Base-by-base conservation (phyloP, 805 yeast species). In the Henningerozyma blattae region DNA sequence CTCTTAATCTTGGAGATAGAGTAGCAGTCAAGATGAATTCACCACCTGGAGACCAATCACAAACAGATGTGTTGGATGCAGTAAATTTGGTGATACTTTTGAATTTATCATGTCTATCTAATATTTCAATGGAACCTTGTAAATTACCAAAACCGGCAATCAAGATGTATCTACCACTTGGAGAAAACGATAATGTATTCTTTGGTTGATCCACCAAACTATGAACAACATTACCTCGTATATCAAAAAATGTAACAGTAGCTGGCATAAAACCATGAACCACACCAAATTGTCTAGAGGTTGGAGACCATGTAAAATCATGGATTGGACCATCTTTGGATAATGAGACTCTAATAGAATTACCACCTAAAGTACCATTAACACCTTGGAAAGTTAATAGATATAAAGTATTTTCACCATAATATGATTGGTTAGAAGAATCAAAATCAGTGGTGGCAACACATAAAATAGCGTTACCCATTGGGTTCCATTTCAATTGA, bases 21-120 rank as follows among this genome's bases (percentile, higher is more conserved):
- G 97, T 93, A 15, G 98, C 97, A 13, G 97, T 89, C 57, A 91
- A 63, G 37, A 91, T 75, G 52, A 70, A 86, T 50, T 91, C 76
- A 26, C 98, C 97, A 60, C 91, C 94, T 8, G 99, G 99, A 2
- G 93, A 77, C 98, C 98, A 91, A 56, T 83, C 84, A 57, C 95
- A 89, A 30, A 80, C 93, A n/a, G 94, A 79, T 13, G 97, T 86
- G 63, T 91, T 93, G 30, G 95, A 64, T 12, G 97, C 98, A 52
- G 84, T 83, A 50, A 91, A 80, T 15, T 83, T 69, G 15, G 86
- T 67, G 34, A 91, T 72, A 56, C 83, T 82, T 36, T 68, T 62
- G 57, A 86, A 89, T 58, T 82, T 80, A 53, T 79, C 76, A 56
- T 77, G 84, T 54, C 96, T 81, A 64, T 91, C 98, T 54, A 86